Evolutionary conservation across 2,329 filamentous ascomycete genomes (phyloP).

Genomic region (Coniochaeta sp.): DNA sequence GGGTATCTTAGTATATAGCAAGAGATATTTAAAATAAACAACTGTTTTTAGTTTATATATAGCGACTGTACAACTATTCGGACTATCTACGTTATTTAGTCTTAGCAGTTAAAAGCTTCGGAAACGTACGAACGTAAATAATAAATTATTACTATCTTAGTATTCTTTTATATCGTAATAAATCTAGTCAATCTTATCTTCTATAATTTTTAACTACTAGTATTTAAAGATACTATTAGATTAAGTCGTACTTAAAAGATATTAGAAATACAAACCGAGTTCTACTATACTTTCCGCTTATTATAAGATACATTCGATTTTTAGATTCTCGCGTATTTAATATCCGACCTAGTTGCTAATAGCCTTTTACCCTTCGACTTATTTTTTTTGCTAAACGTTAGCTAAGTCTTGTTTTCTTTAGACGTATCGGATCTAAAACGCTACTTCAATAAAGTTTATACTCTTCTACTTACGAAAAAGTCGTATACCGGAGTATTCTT

Average conservation of each 20-base stretch:
- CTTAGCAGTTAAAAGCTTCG: background rate
- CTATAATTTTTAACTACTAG: background rate
- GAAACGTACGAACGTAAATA: background rate
- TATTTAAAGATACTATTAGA: background rate
- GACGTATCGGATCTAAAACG: background rate
- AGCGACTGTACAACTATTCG: background rate
- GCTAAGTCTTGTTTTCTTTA: background rate
- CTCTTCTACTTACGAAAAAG: too few species aligned
- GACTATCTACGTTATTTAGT: background rate
- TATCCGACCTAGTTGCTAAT: background rate
- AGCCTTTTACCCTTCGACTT: background rate
- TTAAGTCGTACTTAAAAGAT: background rate
- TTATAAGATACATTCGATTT: background rate
- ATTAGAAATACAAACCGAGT: background rate
- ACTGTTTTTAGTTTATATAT: background rate
- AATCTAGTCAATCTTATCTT: background rate
- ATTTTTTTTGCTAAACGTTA: background rate
- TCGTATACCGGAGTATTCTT: too few species aligned
- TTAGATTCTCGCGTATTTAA: too few species aligned
- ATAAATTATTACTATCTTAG: background rate
- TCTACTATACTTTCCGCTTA: background rate
- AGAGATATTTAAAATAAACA: background rate
- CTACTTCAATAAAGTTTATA: background rate
- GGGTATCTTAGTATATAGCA: background rate
- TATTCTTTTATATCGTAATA: background rate